phyloP scores from a whole-genome alignment of 495 filamentous ascomycete species.

The Tuber microsphaerosporum region DNA sequence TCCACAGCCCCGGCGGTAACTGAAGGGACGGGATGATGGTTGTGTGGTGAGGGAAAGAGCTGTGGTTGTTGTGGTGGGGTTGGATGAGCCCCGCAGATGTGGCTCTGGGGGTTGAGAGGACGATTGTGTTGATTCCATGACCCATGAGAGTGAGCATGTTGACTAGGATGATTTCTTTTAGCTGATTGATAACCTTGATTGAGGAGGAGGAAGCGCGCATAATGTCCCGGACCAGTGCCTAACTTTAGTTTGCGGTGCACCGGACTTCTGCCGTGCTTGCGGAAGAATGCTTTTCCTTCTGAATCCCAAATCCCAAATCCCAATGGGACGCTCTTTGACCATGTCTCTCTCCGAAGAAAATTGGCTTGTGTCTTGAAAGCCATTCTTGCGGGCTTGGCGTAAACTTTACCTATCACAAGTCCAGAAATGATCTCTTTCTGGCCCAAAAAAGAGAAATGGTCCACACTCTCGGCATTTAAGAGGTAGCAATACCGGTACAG shows the following conservation, averaged over 20 bases:
- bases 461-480: neutral
- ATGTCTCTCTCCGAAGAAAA: neutral
- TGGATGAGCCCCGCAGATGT: neutral
- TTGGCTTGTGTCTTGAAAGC: neutral
- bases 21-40: neutral
- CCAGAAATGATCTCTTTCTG: neutral
- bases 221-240: neutral
- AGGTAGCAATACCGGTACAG: neutral
- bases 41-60: neutral
- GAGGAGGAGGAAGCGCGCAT: neutral
- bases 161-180: neutral
- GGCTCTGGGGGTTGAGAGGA: neutral
- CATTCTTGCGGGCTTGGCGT: neutral
- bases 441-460: constrained; percentile 1
- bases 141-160: neutral
- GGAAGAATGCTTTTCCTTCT: neutral
- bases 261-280: neutral
- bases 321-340: neutral
- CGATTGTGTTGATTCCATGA: neutral
- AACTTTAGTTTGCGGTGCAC: neutral
- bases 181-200: neutral
- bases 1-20: neutral
- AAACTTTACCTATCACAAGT: neutral
- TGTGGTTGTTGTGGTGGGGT: neutral
- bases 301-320: constrained; percentile 3